Base-by-base conservation (phyloP, 2,329 filamentous ascomycete species). In the Pseudogymnoascus destructans region DNA sequence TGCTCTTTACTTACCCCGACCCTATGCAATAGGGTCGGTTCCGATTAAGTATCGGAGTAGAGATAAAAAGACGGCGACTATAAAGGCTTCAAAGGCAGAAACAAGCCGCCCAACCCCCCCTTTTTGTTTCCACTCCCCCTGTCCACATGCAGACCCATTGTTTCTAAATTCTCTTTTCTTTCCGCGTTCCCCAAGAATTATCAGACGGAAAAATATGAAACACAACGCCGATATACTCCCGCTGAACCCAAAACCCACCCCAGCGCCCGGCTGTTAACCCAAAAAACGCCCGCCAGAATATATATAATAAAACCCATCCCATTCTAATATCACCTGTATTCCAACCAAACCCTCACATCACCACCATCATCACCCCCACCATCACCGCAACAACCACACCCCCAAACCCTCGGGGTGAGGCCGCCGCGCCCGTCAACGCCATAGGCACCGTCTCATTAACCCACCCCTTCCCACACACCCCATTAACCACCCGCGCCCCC, bases 401-500 rank as follows among this genome's bases (percentile, higher is more conserved):
- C 13, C 7, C 40, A 5, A 15, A 4, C 13, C 21, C 21, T 6
- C 21, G 3, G 3, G 9, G 27, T 2, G 1, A 7, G 1, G 10
- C 40, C 2, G 19, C 55, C 7, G 10, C 55, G 6, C 35, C 38
- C 2, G 42, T 58, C 7, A 65, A 59, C 3, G 63, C 68, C 0
- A 67, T 70, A 0, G 79, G 74, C 2, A 84, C 67, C n/a, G 75
- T 78, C 38, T 73, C 71, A 62, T 83, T 84, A 61, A 80, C 79
- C 63, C 82, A 86, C 11, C 68, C 69, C 0, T 74, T 70, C 0
- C 82, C 82, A 64, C 82, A 86, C 2, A 77, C 75, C 9, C 80
- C 74, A 67, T 95, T 86, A 57, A 97, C 78, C 65, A 86, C 80
- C 61, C 78, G 72, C 0, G 92, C 91, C 0, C 90, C 89, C 8